Evolutionary conservation across 768 basidiomycete genomes (phyloP).

Genomic region (Brasilioporus rufonigricans): DNA sequence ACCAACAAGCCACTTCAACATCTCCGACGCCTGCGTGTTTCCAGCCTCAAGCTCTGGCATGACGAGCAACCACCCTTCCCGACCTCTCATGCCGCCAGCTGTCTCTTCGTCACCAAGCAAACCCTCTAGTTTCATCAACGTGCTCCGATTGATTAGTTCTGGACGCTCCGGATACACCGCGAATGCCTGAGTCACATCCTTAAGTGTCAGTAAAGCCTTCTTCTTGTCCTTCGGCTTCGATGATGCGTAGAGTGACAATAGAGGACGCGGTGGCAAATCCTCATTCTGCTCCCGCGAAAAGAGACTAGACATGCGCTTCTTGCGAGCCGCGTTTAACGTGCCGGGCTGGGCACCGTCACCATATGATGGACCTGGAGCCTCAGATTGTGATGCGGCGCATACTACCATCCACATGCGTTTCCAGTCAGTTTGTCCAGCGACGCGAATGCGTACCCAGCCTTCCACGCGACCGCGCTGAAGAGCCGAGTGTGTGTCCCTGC

Average conservation of each 20-base stretch:
- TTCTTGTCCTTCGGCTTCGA: slow-evolving; percentile 74
- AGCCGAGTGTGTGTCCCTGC: slow-evolving; percentile 55
- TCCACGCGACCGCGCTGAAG: slow-evolving; percentile 76
- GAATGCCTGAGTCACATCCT: slow-evolving; percentile 77
- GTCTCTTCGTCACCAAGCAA: slow-evolving; percentile 75
- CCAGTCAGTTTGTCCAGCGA: slow-evolving; percentile 99
- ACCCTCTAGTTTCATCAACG: slow-evolving; percentile 91
- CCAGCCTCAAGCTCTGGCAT: slow-evolving; percentile 83
- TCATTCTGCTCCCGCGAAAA: slow-evolving; percentile 54
- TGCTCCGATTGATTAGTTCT: slow-evolving; percentile 83
- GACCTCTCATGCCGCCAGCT: slow-evolving; percentile 58
- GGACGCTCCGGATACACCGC: slow-evolving; percentile 97
- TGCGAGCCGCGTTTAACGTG: slow-evolving; percentile 27
- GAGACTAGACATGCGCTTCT: slow-evolving; percentile 59
- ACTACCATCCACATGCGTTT: slow-evolving; percentile 86
- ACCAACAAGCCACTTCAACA: slow-evolving; percentile 92
- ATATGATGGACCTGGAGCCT: slow-evolving; percentile 21
- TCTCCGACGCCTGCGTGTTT: slow-evolving; percentile 67
- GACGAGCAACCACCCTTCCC: slow-evolving; percentile 84
- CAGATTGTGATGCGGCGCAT: slow-evolving; percentile 42
- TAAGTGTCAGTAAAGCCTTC: slow-evolving; percentile 67
- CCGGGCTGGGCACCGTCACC: slow-evolving; percentile 27
- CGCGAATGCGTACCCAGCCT: slow-evolving; percentile 86
- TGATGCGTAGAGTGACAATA: slow-evolving; percentile 59
- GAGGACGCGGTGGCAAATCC: slow-evolving; percentile 35